Conservation (phyloP, 148 eudicot genomes). For the Spergularia marina region DNA sequence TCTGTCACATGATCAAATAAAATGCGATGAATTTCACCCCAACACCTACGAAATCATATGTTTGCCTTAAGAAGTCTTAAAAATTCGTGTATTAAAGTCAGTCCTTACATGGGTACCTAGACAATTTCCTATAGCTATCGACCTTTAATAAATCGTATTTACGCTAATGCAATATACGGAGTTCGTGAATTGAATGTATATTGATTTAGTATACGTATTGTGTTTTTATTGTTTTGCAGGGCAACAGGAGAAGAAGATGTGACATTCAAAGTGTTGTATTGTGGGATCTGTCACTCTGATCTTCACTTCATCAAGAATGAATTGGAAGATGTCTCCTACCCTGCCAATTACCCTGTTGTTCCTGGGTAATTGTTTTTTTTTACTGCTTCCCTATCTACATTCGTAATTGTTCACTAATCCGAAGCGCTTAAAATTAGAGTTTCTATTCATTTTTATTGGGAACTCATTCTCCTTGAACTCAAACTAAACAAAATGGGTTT, state of each 20-base stretch:
- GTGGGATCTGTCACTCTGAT: conserved; percentile 36
- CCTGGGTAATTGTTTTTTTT: conserved; percentile 24
- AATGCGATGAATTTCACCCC: too few species aligned
- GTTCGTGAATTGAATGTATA: too few species aligned
- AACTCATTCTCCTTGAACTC: too few species aligned
- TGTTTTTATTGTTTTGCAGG: conserved; percentile 10
- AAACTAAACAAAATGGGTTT: too few species aligned
- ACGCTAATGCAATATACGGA: not conserved
- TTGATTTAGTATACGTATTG: too few species aligned
- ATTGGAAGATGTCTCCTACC: conserved; percentile 28
- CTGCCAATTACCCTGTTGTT: conserved; percentile 24
- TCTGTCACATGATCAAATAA: too few species aligned
- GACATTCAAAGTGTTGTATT: conserved; percentile 29
- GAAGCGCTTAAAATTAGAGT: not conserved
- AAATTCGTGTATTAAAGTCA: too few species aligned
- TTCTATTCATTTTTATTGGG: too few species aligned
- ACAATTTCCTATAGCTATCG: too few species aligned
- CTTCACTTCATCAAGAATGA: conserved; percentile 31
- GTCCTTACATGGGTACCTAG: too few species aligned
- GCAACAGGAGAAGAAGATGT: conserved; percentile 32
- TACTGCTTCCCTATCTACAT: not conserved
- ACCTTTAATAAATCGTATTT: not conserved
- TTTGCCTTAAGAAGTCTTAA: too few species aligned
- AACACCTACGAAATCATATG: too few species aligned
- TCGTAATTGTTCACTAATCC: not conserved